Base-by-base conservation (phyloP, 177 flowering plant species). In the Vitis hybrid region DNA sequence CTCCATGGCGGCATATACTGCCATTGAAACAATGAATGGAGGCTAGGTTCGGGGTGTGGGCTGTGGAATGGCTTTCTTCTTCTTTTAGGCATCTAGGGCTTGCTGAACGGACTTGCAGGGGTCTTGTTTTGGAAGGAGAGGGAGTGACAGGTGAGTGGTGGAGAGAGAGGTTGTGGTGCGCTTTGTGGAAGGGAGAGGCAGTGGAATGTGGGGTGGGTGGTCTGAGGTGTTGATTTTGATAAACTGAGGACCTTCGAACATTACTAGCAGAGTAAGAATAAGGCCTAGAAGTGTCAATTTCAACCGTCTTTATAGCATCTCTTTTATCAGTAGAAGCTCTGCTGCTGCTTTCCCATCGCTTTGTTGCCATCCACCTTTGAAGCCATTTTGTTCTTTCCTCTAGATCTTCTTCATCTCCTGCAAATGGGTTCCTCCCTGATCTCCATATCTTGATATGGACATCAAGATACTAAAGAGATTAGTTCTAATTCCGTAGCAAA, bases 11-110 rank as follows among this genome's bases (percentile, higher is more conserved):
- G 52, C 10, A 17, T 18, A 14, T n/a, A 61, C n/a, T 12, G 14
- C 54, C 18, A 56, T 2, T 21, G 2, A 10, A 12, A 56, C 52
- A 68, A 52, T 55, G 30, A 3, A 49, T 62, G 10, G 70, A 68
- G 60, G 70, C 74, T 5, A 77, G 50, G 69, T 78, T 79, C 13
- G 84, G 84, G 52, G 86, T 89, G 77, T 85, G 86, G 9, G 90
- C 79, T 18, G 89, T 66, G 15, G 79, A 76, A 66, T 75, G 81
- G 76, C 75, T 79, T 74, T 79, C 83, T 14, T 86, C 93, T 56
- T 89, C 94, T 70, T 83, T 85, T 5, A 19, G 30, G 77, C 77
- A 77, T 0, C 90, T 87, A 5, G 97, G 96, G 77, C 98, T 94
- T 0, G 90, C 88, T 0, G 97, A 82, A 5, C 89, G 85, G 34